These are phyloP conservation scores for Fusarium newnesense DNA, from an alignment of 2,329 filamentous ascomycete genomes.

Conservation along the genomic window DNA sequence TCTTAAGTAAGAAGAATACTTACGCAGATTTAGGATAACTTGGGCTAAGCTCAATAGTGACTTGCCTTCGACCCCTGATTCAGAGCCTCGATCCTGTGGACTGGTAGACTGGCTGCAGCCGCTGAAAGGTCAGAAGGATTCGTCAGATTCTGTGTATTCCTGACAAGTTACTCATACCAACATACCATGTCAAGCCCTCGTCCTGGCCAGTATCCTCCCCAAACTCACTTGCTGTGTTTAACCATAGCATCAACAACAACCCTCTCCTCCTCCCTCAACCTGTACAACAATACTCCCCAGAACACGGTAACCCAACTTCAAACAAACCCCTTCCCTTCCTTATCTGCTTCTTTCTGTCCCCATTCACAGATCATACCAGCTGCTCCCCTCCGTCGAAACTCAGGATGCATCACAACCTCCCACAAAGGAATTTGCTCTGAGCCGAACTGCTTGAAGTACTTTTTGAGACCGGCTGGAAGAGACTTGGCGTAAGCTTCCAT, in stretches of 20 bases:
- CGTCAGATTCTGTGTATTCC: fast-evolving
- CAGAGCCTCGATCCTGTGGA: too few species aligned
- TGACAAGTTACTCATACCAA: fast-evolving
- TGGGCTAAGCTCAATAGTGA: fast-evolving
- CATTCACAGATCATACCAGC: constrained; percentile 8
- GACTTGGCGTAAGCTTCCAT: not conserved
- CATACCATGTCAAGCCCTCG: not conserved
- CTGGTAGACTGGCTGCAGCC: too few species aligned
- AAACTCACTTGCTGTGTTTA: not conserved
- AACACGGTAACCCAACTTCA: not conserved
- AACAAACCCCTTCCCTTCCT: not conserved
- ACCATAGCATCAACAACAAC: constrained; percentile 2
- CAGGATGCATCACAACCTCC: not conserved
- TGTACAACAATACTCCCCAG: not conserved
- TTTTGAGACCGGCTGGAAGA: not conserved
- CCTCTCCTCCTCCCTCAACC: constrained; percentile 3
- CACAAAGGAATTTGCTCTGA: not conserved
- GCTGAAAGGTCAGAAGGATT: not conserved
- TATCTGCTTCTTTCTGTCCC: not conserved
- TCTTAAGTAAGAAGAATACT: not conserved
- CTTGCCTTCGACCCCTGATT: not conserved
- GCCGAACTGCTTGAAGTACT: not conserved
- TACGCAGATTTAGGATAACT: fast-evolving
- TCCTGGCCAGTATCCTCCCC: fast-evolving
- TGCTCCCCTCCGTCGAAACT: not conserved